Base-by-base conservation (phyloP, 805 yeast genomes). In the Yarrowia phangngaensis region DNA sequence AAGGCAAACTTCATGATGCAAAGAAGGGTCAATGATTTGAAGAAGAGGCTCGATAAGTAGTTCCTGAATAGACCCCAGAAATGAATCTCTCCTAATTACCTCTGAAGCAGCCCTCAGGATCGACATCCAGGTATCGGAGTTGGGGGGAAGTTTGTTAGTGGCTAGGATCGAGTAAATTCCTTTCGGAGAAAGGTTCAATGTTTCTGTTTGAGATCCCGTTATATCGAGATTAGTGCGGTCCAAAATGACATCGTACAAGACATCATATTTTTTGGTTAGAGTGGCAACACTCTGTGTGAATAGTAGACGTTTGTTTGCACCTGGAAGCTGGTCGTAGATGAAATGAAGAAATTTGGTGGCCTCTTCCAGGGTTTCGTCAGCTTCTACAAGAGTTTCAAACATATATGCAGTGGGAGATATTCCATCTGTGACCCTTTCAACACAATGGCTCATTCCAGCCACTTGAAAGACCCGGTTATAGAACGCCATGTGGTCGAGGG, bases 41-140 rank as follows among this genome's bases (percentile, higher is more conserved):
- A 38, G 32, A 4, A 38, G 32, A 13, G 45, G 45, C 11, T 38
- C 45, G n/a, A 38, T 38, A 14, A 38, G 45, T n/a, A 38, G 16
- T 8, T 38, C 45, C 32, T 38, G 45, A 3, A 24, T 17, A 4
- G 45, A 38, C 3, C 45, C 45, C 15, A 38, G 20, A 14, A 38
- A 38, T 6, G 45, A 23, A 14, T 38, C 45, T 13, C 20, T 38
- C 6, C 24, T 19, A 14, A 38, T 38, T 32, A 38, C 16, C 17
- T 38, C 45, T 1, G 32, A 17, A 6, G 24, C 45, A 1, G 19
- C 13, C 13, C 14, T 26, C 24, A 38, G 32, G 27, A 38, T 27
- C 2, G 45, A n/a, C 6, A 38, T 3, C 45, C 45, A 38, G 3
- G 13, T 17, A 4, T 38, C 45, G 3, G 31, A 23, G 13, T 26